Evolutionary conservation across 164 flowering plant species (phyloP).

Genomic region (Magnolia officinalis): DNA sequence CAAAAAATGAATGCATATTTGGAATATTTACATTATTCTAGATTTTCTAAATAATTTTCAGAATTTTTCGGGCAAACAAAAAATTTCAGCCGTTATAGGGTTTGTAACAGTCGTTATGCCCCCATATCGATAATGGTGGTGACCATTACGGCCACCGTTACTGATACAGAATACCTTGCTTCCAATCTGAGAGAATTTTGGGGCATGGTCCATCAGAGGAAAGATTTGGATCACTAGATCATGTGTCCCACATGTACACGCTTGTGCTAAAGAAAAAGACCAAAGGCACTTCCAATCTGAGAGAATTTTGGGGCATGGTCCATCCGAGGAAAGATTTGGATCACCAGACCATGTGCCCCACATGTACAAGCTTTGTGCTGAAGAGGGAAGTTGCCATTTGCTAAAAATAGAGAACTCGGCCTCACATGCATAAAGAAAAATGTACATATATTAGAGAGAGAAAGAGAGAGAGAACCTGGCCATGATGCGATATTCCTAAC

Average conservation of each 20-base stretch:
- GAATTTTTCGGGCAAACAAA: no score
- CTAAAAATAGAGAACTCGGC: not conserved
- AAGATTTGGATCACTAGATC: not conserved
- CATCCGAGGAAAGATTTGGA: not conserved
- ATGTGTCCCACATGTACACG: not conserved
- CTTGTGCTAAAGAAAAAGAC: not conserved
- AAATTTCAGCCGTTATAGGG: no score
- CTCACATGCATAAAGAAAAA: not conserved
- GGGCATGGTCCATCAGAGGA: not conserved
- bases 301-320: not conserved
- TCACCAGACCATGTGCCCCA: not conserved
- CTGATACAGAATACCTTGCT: no score
- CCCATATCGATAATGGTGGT: no score
- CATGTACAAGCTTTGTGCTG: not conserved
- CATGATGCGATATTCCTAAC: conserved; percentile 76
- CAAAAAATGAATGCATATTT: no score
- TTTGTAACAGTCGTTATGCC: no score
- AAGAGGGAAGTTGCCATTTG: not conserved
- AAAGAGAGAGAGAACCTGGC: conserved; percentile 59
- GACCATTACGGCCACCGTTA: no score
- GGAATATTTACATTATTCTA: no score
- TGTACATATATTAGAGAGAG: not conserved
- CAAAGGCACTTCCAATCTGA: not conserved
- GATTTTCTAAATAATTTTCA: no score
- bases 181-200: not conserved